Conservation (phyloP, 768 basidiomycete species). For the Boletus sp. region DNA sequence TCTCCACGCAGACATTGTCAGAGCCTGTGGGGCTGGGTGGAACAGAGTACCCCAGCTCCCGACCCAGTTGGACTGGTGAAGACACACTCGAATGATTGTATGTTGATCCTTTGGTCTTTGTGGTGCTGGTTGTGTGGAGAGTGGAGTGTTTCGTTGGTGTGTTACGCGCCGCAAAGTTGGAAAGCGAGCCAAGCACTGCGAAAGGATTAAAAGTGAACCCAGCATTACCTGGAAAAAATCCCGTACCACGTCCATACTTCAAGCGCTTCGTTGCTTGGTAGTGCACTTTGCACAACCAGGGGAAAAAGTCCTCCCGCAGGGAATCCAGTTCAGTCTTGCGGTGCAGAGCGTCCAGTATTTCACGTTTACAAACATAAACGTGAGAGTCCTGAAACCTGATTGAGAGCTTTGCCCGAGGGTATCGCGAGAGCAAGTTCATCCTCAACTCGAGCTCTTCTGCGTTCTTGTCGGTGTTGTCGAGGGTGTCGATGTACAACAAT, state of each 20-base stretch:
- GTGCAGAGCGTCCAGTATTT: constrained; percentile 68
- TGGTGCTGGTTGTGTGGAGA: constrained; percentile 29
- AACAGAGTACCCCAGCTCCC: constrained; percentile 37
- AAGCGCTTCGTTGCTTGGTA: constrained; percentile 61
- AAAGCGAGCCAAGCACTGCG: constrained; percentile 46
- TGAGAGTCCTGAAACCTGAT: constrained; percentile 79
- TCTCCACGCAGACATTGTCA: constrained; percentile 34
- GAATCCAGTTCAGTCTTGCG: constrained; percentile 75
- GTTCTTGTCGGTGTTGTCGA: constrained; percentile 66
- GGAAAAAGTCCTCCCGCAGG: constrained; percentile 85
- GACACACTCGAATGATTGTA: constrained; percentile 8
- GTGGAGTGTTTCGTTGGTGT: constrained; percentile 56
- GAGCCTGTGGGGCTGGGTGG: constrained; percentile 46
- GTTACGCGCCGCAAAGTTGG: constrained; percentile 44
- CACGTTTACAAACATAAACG: constrained; percentile 82
- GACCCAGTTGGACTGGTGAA: constrained; percentile 24
- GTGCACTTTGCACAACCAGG: constrained; percentile 88
- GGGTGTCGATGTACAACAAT: constrained; percentile 69
- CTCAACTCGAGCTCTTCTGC: constrained; percentile 69
- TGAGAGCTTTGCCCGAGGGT: constrained; percentile 69
- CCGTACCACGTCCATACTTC: constrained; percentile 58
- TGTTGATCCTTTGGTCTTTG: constrained; percentile 15
- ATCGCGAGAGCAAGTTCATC: constrained; percentile 77
- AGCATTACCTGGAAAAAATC: not conserved
- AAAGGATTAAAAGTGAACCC: not conserved